Evolutionary conservation across 2,329 filamentous ascomycete species (phyloP), one percentile per base, ranked within the genome.

Genomic region (Niveomyces coronatus): DNA sequence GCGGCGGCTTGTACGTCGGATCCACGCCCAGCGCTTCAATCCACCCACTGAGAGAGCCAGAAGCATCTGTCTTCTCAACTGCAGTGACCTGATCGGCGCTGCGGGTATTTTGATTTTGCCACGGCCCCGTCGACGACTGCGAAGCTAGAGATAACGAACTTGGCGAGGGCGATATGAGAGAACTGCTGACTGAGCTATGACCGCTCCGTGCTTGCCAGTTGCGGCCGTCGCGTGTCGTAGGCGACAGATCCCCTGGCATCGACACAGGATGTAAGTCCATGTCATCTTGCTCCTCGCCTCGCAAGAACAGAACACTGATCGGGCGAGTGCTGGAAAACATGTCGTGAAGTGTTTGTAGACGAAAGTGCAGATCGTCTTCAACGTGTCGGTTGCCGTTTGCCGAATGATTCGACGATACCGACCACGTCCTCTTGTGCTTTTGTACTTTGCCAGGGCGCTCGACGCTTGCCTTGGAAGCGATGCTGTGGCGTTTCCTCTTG

Each of bases 371-470:
- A 51, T 91, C 85, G 50, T 91, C 85, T 53, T 83, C 79, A 18
- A 76, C 61, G n/a, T 65, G 53, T 16, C 74, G 64, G 15, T 44
- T 48, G 14, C 61, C 68, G 11, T 68, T 70, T 3, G 68, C 70
- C 3, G 79, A 82, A 52, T 77, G 79, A 22, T 74, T 65, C 5
- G 89, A 95, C 17, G 86, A 88, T 71, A 94, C 85, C 9, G 89
- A 95, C 87, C 88, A 95, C 0, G 87, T 94, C 42, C 89, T 71
- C 61, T 94, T 93, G 62, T 95, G 87, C 59, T 94, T 94, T 17
- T 77, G 74, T 1, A 84, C 75, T 57, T 94, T 94, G n/a, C 82
- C 82, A 3, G 82, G 79, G 40, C 85, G 68, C 56, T 64, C 48
- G 45, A 68, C 59, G 46, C 65, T 65, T 5, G 49, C 47, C 47